phyloP scores from a whole-genome alignment of 2,329 filamentous ascomycete genomes.

The Atkinsonella hypoxylon region DNA sequence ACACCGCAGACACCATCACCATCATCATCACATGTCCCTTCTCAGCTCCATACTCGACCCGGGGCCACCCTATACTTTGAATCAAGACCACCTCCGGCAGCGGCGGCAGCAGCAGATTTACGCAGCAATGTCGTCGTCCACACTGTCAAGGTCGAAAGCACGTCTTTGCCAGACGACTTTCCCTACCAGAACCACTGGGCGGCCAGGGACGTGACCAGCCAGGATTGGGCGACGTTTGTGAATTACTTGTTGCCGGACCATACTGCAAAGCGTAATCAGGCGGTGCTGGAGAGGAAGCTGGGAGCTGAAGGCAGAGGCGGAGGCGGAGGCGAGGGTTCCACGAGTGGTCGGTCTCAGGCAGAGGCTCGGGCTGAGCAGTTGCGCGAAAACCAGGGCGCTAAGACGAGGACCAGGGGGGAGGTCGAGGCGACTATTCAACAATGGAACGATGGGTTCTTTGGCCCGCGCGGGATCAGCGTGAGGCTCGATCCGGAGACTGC shows the following conservation, averaged over 20 bases:
- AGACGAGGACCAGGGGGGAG: constrained; percentile 15
- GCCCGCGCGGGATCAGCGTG: constrained; percentile 34
- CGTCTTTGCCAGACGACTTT: constrained; percentile 30
- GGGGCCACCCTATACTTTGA: constrained; percentile 31
- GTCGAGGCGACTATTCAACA: constrained; percentile 32
- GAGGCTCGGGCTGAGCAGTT: constrained; percentile 31
- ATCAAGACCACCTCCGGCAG: constrained; percentile 24
- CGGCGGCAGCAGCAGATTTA: constrained; percentile 7
- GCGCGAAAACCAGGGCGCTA: constrained; percentile 13
- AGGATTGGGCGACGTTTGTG: constrained; percentile 49
- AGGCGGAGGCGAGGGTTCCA: constrained; percentile 14
- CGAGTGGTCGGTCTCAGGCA: constrained; percentile 17
- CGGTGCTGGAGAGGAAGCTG: constrained; percentile 36
- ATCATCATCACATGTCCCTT: constrained; percentile 8
- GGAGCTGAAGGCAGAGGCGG: constrained; percentile 29
- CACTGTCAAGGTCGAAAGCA: constrained; percentile 20
- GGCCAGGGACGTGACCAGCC: constrained; percentile 31
- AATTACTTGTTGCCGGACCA: constrained; percentile 43
- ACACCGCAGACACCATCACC: constrained; percentile 30
- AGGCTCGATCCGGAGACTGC: constrained; percentile 15
- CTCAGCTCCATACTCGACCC: constrained; percentile 3
- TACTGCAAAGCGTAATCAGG: constrained; percentile 30
- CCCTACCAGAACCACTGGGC: constrained; percentile 28
- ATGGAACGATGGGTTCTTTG: constrained; percentile 48
- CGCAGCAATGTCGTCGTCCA: constrained; percentile 19